Conservation (phyloP, 495 filamentous ascomycete genomes). For the Hypoxylon lenormandii region DNA sequence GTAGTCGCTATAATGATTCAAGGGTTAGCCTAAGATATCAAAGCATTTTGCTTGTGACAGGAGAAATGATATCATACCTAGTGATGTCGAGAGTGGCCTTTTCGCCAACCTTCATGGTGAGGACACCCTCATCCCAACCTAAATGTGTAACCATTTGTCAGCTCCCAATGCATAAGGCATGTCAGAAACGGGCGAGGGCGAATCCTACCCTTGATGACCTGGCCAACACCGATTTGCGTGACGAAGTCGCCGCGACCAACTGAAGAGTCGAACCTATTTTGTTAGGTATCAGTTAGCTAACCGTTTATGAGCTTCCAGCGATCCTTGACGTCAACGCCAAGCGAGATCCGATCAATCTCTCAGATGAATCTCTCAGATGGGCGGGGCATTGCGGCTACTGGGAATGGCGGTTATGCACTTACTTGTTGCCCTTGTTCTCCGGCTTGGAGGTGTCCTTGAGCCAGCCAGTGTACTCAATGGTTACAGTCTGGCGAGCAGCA, state of each 20-base stretch:
- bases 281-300: slow-evolving; percentile 27
- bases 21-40: slow-evolving; percentile 30
- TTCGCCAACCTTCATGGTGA: slow-evolving; percentile 82
- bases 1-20: slow-evolving; percentile 69
- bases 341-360: background rate
- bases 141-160: slow-evolving; percentile 30
- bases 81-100: slow-evolving; percentile 81
- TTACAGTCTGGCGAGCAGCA: slow-evolving; percentile 71
- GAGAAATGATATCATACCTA: slow-evolving; percentile 66
- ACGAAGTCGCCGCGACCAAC: slow-evolving; percentile 72
- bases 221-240: slow-evolving; percentile 76
- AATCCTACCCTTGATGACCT: slow-evolving; percentile 79
- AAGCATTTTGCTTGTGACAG: background rate
- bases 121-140: slow-evolving; percentile 91
- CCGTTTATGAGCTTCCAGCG: slow-evolving; percentile 14
- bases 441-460: slow-evolving; percentile 72
- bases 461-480: slow-evolving; percentile 86
- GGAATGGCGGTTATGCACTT: slow-evolving; percentile 33
- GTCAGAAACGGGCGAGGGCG: background rate
- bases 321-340: slow-evolving; percentile 35
- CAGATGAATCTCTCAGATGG: background rate
- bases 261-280: slow-evolving; percentile 81
- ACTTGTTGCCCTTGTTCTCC: slow-evolving; percentile 63
- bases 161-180: slow-evolving; percentile 4
- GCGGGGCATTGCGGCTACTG: slow-evolving; percentile 5